Base-by-base conservation (phyloP, 2,329 filamentous ascomycete species). In the Trichoderma koningiopsis region DNA sequence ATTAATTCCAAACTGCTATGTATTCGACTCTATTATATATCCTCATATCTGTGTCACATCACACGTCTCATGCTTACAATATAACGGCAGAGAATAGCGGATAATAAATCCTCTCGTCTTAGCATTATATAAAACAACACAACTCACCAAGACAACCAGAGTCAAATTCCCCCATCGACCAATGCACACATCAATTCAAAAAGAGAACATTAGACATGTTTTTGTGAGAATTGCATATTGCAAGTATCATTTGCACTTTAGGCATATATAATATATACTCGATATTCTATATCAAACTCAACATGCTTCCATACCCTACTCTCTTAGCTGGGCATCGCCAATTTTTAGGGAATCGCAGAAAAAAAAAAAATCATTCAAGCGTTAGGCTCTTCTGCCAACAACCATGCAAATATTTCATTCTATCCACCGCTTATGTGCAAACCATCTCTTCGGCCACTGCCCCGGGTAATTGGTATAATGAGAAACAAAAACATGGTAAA, bases 341-440 rank as follows among this genome's bases (percentile, higher is more conserved):
- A 40, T 63, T 63, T 63, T 47, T 31, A 63, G 60, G 60, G 60
- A 55, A 63, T 63, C 60, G 37, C 43, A 63, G n/a, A 40, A 37
- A 53, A 53, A 37, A 53, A 53, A 53, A 35, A 52, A 27, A 49
- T 37, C 43, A 43, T 43, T 43, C 19, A 53, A 63, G 7, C 22
- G 59, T 58, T 27, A 40, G 60, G 40, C 13, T 33, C 59, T 62
- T 62, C 59, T 62, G 19, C 22, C 43, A 62, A 47, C 60, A n/a
- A 49, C 14, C 27, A 49, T 33, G 40, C 40, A 61, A 19, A 16
- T 5, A 47, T 27, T 24, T 24, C 7, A 8, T 11, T 55, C 60
- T 40, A 55, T 60, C 31, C 56, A 22, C 11, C 56, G 4, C 31
- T 43, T 24, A 24, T 27, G 56, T 58, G 31, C 33, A 27, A 5